Conservation (phyloP, 2,329 filamentous ascomycete genomes). For the Elsinoe ampelina region DNA sequence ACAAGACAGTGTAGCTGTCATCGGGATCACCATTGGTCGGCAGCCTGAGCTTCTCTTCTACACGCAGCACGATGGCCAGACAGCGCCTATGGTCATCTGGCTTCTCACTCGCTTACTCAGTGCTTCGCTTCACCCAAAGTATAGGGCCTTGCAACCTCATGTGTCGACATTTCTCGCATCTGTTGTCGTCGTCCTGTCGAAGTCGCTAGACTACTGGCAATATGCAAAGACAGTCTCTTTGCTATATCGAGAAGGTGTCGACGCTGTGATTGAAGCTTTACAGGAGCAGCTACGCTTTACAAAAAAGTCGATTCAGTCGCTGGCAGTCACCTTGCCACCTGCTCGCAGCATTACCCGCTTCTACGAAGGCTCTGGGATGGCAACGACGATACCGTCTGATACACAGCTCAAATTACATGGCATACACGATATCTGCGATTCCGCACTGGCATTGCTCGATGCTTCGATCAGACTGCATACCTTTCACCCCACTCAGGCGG, state of each 20-base stretch:
- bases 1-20: slow-evolving; percentile 65
- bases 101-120: slow-evolving; percentile 45
- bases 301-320: not conserved
- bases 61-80: slow-evolving; percentile 14
- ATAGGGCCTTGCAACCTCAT: slow-evolving; percentile 33
- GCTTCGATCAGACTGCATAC: not conserved
- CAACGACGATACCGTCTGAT: not conserved
- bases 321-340: slow-evolving; percentile 30
- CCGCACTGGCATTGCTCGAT: not conserved
- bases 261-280: slow-evolving; percentile 24
- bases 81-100: slow-evolving; percentile 44
- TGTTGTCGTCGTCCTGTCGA: slow-evolving; percentile 29
- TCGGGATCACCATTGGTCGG: slow-evolving; percentile 64
- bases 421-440: not conserved
- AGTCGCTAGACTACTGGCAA: slow-evolving; percentile 29
- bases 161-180: slow-evolving; percentile 28
- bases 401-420: not conserved
- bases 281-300: slow-evolving; percentile 1
- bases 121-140: slow-evolving; percentile 35
- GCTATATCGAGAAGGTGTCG: slow-evolving; percentile 33
- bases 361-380: slow-evolving; percentile 18
- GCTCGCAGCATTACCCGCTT: slow-evolving; percentile 30
- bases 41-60: slow-evolving; percentile 59
- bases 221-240: slow-evolving; percentile 26
- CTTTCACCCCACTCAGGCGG: not conserved